Conservation (phyloP, 495 filamentous ascomycete genomes). For the Penicillium arizonense region DNA sequence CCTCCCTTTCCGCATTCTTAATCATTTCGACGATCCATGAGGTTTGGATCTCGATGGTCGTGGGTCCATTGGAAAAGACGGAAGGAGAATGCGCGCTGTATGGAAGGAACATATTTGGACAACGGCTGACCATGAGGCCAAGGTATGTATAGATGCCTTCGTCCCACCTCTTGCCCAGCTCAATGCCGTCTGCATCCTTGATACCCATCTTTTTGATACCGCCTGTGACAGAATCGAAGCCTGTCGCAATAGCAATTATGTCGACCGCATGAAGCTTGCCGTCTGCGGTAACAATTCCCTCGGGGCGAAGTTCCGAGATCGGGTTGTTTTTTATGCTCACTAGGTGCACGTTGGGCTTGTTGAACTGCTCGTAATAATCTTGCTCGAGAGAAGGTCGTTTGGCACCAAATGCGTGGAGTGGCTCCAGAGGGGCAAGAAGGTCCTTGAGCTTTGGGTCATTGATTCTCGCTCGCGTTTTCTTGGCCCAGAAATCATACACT, state of each 20-base stretch:
- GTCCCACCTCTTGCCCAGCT: constrained; percentile 43
- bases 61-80: constrained; percentile 50
- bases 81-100: constrained; percentile 50
- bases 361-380: constrained; percentile 59
- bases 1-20: constrained; percentile 35
- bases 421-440: constrained; percentile 50
- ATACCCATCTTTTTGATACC: constrained; percentile 48
- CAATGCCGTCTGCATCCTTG: constrained; percentile 34
- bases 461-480: constrained; percentile 50
- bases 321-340: constrained; percentile 50
- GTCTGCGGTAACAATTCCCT: constrained; percentile 43
- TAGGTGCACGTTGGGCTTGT: constrained; percentile 51
- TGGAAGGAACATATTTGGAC: constrained; percentile 53
- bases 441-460: constrained; percentile 47
- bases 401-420: constrained; percentile 51
- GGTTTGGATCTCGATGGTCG: constrained; percentile 46
- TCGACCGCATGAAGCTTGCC: constrained; percentile 46
- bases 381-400: constrained; percentile 57
- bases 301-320: constrained; percentile 42
- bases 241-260: constrained; percentile 52
- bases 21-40: constrained; percentile 49
- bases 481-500: constrained; percentile 57
- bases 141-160: constrained; percentile 45
- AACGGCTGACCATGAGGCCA: constrained; percentile 46
- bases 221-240: constrained; percentile 52